Percentiles rank a stretch among this genome's conserved stretches.
Conservation (phyloP, 768 basidiomycete species). For the Boletus huronensis region DNA sequence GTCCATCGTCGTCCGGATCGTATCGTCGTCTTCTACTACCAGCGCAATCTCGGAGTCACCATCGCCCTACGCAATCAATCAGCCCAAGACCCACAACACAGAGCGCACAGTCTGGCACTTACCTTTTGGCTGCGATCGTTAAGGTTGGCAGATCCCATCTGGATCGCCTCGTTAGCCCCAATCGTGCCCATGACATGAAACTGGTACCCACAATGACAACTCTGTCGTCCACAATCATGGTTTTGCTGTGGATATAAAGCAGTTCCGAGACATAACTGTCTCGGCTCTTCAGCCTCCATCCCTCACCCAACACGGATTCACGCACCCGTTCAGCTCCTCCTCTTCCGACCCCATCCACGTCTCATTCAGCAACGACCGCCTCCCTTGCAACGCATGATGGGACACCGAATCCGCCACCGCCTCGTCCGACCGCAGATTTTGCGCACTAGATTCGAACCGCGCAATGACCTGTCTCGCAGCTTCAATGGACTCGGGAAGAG, state of each 20-base stretch:
- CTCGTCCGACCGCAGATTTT: conserved; percentile 51
- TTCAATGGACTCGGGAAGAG: conserved; percentile 61
- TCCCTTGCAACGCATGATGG: conserved; percentile 73
- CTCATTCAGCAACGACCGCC: conserved; percentile 65
- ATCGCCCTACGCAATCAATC: conserved; percentile 56
- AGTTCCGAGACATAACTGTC: conserved; percentile 76
- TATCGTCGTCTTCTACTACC: conserved; percentile 85
- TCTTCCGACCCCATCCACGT: conserved; percentile 79
- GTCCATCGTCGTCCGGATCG: conserved; percentile 74
- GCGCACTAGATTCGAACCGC: conserved; percentile 68
- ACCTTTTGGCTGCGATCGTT: conserved; percentile 86
- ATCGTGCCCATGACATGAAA: background rate
- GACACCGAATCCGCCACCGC: conserved; percentile 72
- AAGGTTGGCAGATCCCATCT: conserved; percentile 94
- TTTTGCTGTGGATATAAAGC: conserved; percentile 80
- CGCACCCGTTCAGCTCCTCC: conserved; percentile 78
- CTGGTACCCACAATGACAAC: conserved; percentile 70
- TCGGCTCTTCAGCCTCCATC: conserved; percentile 6
- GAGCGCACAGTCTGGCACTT: background rate
- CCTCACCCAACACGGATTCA: conserved; percentile 23
- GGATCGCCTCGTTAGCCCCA: conserved; percentile 1
- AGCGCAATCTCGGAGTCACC: conserved; percentile 94
- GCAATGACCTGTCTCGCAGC: conserved; percentile 68
- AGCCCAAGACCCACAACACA: conserved; percentile 1
- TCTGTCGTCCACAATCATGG: conserved; percentile 94